phyloP scores from a whole-genome alignment of 768 basidiomycete genomes.

The Boletus sensibilis region DNA sequence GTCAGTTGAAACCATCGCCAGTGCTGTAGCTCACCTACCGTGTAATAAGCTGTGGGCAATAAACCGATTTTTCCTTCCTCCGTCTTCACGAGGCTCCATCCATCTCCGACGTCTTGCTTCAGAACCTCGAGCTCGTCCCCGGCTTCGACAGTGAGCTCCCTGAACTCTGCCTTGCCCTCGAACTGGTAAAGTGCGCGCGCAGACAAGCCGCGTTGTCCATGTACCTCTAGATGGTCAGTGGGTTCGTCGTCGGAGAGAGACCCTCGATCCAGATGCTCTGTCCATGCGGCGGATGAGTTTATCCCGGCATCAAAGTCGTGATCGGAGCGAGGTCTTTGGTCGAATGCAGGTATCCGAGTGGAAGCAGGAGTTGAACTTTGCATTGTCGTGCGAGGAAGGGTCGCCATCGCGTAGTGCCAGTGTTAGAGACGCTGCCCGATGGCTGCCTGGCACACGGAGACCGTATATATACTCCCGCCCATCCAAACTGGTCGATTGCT shows the following conservation, averaged over 20 bases:
- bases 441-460: not conserved
- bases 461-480: constrained; percentile 6
- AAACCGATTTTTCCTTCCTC: constrained; percentile 62
- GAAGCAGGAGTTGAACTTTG: constrained; percentile 19
- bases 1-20: not conserved
- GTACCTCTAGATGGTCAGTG: constrained; percentile 33
- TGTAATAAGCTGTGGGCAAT: constrained; percentile 70
- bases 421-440: not conserved
- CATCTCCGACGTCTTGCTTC: constrained; percentile 69
- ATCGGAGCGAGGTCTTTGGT: constrained; percentile 30
- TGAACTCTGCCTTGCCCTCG: constrained; percentile 71
- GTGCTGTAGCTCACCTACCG: constrained; percentile 42
- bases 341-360: constrained; percentile 10
- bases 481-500: constrained; percentile 3
- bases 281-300: constrained; percentile 78
- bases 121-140: constrained; percentile 72
- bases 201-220: constrained; percentile 40
- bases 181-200: constrained; percentile 75
- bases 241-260: constrained; percentile 56
- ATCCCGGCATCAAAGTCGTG: constrained; percentile 71
- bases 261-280: constrained; percentile 51
- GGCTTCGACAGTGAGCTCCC: constrained; percentile 65
- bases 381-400: constrained; percentile 36
- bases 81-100: constrained; percentile 75
- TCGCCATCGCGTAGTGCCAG: constrained; percentile 30